These are phyloP conservation scores for Fragosphaeria purpurea DNA, from an alignment of 2,329 filamentous ascomycete species.

Conservation along the genomic window DNA sequence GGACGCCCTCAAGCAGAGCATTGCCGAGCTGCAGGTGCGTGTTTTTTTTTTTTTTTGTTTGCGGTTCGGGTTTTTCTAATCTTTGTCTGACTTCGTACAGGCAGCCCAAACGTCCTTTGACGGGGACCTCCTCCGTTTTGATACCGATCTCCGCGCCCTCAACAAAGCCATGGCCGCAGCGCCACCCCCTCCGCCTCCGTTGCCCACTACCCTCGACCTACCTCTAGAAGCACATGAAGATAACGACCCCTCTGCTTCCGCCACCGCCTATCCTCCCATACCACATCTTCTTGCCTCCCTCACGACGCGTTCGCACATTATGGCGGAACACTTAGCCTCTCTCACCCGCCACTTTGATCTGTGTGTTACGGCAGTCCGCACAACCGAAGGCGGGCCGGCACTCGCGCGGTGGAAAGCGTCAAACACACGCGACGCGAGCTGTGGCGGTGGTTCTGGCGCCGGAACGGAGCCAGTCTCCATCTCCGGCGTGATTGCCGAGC, in stretches of 20 bases:
- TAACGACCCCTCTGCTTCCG: not conserved
- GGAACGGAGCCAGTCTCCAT: slow-evolving; percentile 40
- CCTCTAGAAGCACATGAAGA: not conserved
- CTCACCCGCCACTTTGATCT: slow-evolving; percentile 85
- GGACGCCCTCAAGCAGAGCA: slow-evolving; percentile 57
- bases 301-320: slow-evolving; percentile 66
- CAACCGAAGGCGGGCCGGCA: slow-evolving; percentile 72
- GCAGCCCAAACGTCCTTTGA: slow-evolving; percentile 63
- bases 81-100: slow-evolving; percentile 23
- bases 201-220: slow-evolving; percentile 13
- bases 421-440: slow-evolving; percentile 12
- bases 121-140: slow-evolving; percentile 63
- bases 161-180: slow-evolving; percentile 44
- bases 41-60: not conserved
- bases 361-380: slow-evolving; percentile 81
- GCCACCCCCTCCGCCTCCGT: slow-evolving; percentile 20
- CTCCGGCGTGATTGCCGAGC: slow-evolving; percentile 54
- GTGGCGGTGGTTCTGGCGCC: slow-evolving; percentile 25
- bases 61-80: not conserved
- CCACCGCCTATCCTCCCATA: slow-evolving; percentile 27
- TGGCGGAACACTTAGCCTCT: slow-evolving; percentile 71
- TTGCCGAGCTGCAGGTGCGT: slow-evolving; percentile 56
- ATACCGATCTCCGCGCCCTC: slow-evolving; percentile 59
- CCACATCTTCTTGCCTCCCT: slow-evolving; percentile 50
- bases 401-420: slow-evolving; percentile 59